phyloP scores from a whole-genome alignment of 2,329 filamentous ascomycete genomes.

The Coniochaeta prunicola region DNA sequence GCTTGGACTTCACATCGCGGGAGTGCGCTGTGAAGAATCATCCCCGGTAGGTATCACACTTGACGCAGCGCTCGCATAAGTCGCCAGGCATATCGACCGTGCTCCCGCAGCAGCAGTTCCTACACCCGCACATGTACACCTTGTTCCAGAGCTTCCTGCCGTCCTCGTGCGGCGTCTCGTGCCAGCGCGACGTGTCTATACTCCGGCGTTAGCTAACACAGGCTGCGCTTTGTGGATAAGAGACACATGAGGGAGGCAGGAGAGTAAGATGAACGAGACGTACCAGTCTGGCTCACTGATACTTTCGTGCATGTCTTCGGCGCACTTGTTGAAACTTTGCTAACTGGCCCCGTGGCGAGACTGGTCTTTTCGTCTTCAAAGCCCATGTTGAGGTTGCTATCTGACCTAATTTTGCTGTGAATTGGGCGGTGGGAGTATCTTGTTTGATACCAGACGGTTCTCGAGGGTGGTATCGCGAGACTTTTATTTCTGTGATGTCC shows the following conservation, averaged over 20 bases:
- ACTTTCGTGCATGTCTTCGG: too few relatives aligned
- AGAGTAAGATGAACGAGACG: too few relatives aligned
- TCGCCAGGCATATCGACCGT: background rate
- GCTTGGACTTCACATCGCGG: background rate
- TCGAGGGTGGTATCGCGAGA: too few relatives aligned
- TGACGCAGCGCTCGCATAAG: background rate
- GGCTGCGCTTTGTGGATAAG: too few relatives aligned
- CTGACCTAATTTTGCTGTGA: too few relatives aligned
- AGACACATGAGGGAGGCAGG: too few relatives aligned
- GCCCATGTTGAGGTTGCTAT: background rate
- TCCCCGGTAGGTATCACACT: background rate
- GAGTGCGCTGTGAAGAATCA: background rate
- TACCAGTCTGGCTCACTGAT: too few relatives aligned
- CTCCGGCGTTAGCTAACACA: background rate
- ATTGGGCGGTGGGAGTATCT: too few relatives aligned
- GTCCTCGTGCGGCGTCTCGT: background rate
- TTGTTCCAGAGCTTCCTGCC: background rate
- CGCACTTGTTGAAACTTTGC: background rate
- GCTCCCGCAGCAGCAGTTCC: slow-evolving; percentile 1
- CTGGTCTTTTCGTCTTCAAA: background rate
- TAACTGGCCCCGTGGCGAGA: background rate
- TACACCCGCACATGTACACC: slow-evolving; percentile 9
- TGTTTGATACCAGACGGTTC: too few relatives aligned
- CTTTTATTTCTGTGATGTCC: background rate
- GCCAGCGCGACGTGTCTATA: background rate